Evolutionary conservation across 805 yeast genomes (phyloP).

Genomic region (Nakazawaea ernobii): DNA sequence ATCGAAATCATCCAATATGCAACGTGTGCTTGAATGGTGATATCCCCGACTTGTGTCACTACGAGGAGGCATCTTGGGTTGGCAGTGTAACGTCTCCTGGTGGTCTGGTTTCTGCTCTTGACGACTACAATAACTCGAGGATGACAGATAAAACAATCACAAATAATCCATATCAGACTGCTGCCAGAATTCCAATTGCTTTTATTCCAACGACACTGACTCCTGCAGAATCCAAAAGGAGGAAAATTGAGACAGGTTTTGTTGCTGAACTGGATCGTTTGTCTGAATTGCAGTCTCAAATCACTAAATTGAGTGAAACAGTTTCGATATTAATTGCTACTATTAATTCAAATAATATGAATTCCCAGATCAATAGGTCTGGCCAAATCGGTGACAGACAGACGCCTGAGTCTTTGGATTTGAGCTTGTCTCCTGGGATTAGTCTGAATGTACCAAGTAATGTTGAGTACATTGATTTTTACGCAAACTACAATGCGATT

Average conservation of each 20-base stretch:
- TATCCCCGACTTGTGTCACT: constrained; percentile 22
- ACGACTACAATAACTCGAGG: constrained; percentile 1
- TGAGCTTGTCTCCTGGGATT: neutral
- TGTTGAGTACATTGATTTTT: constrained; percentile 21
- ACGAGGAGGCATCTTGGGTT: constrained; percentile 25
- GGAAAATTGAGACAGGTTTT: neutral
- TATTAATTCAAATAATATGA: neutral
- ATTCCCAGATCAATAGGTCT: neutral
- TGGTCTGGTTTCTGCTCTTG: neutral
- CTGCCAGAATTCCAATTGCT: constrained; percentile 3
- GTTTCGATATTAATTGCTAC: neutral
- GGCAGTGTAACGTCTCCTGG: constrained; percentile 7
- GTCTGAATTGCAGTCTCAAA: neutral
- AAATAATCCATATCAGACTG: constrained; percentile 1
- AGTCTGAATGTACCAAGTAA: neutral
- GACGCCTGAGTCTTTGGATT: neutral
- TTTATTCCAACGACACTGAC: neutral
- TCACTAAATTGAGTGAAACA: neutral
- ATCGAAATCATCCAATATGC: constrained; percentile 27
- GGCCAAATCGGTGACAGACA: neutral
- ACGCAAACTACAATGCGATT: constrained; percentile 23
- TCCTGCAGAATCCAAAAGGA: neutral
- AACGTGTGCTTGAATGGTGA: constrained; percentile 23
- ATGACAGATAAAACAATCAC: neutral
- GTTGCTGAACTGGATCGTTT: neutral